Evolutionary conservation across 2,329 filamentous ascomycete genomes (phyloP).

Genomic region (Phialophora macrospora): DNA sequence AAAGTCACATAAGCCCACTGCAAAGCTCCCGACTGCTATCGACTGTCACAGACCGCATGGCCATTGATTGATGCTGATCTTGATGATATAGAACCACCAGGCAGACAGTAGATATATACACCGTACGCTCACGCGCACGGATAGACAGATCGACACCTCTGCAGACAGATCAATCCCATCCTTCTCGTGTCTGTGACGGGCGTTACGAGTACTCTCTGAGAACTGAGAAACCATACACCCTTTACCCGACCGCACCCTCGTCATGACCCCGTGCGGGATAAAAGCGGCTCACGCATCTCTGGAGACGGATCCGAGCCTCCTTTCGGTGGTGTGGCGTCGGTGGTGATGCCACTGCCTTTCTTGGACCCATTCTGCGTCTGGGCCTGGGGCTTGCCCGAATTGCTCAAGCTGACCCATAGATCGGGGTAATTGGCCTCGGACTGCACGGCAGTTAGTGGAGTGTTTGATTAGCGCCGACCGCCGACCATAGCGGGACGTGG

Average conservation of each 20-base stretch:
- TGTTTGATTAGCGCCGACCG: not conserved
- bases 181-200: not conserved
- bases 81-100: no score
- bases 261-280: not conserved
- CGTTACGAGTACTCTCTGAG: not conserved
- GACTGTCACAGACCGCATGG: not conserved
- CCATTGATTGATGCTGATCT: not conserved
- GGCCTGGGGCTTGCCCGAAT: not conserved
- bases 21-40: not conserved
- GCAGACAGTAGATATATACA: no score
- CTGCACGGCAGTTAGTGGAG: not conserved
- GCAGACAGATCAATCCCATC: no score
- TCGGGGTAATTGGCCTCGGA: slow-evolving; percentile 30
- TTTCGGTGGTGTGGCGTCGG: no score
- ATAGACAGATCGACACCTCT: no score
- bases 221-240: no score
- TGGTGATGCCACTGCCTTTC: not conserved
- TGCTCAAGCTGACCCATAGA: slow-evolving; percentile 24
- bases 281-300: not conserved
- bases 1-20: not conserved
- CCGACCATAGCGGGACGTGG: not conserved
- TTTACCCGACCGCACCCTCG: no score
- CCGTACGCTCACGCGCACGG: no score
- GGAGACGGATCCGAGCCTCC: not conserved
- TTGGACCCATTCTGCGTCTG: not conserved